Percentiles rank a stretch among this genome's conserved stretches.
Conservation (phyloP, 2,329 filamentous ascomycete genomes). For the Penicillium palitans region DNA sequence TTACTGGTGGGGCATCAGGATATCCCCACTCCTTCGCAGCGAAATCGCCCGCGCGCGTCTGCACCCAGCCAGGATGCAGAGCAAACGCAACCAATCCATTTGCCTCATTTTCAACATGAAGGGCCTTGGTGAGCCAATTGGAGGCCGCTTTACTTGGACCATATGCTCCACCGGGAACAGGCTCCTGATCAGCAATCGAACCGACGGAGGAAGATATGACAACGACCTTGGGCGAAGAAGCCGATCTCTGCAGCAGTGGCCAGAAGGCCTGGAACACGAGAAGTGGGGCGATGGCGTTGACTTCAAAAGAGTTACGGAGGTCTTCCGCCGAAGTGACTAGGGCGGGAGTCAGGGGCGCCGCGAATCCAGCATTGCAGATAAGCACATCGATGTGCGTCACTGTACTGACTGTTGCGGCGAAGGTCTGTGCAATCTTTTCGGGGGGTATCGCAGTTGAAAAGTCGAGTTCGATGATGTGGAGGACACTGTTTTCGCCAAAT, state of each 20-base stretch:
- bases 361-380: slow-evolving; percentile 39
- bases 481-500: slow-evolving; percentile 10
- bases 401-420: slow-evolving; percentile 20
- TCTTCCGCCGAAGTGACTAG: slow-evolving; percentile 34
- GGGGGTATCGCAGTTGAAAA: slow-evolving; percentile 21
- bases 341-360: slow-evolving; percentile 61
- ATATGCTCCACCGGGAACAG: slow-evolving; percentile 25
- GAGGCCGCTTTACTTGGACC: slow-evolving; percentile 25
- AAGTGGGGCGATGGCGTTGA: slow-evolving; percentile 40
- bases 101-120: slow-evolving; percentile 28
- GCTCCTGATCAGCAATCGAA: slow-evolving; percentile 23
- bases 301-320: slow-evolving; percentile 20
- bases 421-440: slow-evolving; percentile 8
- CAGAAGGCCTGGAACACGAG: slow-evolving; percentile 25
- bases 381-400: slow-evolving; percentile 32
- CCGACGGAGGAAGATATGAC: slow-evolving; percentile 26
- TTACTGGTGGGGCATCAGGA: slow-evolving; percentile 25
- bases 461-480: slow-evolving; percentile 23
- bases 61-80: slow-evolving; percentile 44
- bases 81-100: slow-evolving; percentile 21
- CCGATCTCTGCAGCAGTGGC: slow-evolving; percentile 19
- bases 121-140: slow-evolving; percentile 23
- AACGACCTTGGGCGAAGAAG: slow-evolving; percentile 19
- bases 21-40: slow-evolving; percentile 38
- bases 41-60: slow-evolving; percentile 29